phyloP scores from a whole-genome alignment of 2,329 filamentous ascomycete genomes.

The Sporothrix brasiliensis region DNA sequence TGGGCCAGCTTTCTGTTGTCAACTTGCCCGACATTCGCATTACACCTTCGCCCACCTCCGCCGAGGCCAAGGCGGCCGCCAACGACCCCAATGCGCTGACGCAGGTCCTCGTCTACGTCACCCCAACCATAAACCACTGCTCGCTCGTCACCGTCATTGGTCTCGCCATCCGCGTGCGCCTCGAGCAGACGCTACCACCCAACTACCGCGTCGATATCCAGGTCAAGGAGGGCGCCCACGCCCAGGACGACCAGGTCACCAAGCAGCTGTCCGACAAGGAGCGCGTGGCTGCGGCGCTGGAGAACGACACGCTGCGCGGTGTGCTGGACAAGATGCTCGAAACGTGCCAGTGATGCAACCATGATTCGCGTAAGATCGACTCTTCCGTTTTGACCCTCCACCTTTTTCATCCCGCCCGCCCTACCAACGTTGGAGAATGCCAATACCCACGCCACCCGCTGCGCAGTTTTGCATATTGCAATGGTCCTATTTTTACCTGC shows the following conservation, averaged over 20 bases:
- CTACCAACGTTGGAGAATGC: neutral
- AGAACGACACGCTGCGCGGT: slow-evolving; percentile 86
- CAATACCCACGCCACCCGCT: neutral
- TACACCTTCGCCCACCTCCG: slow-evolving; percentile 59
- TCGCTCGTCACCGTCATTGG: slow-evolving; percentile 95
- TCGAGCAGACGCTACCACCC: slow-evolving; percentile 88
- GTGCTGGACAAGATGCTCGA: slow-evolving; percentile 93
- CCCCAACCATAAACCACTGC: slow-evolving; percentile 95
- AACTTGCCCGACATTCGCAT: slow-evolving; percentile 94
- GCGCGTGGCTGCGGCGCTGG: slow-evolving; percentile 87
- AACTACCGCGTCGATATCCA: slow-evolving; percentile 90
- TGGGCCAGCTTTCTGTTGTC: slow-evolving; percentile 91
- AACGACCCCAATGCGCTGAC: slow-evolving; percentile 59
- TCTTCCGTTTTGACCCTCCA: neutral
- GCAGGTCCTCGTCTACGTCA: slow-evolving; percentile 83
- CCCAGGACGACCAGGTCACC: slow-evolving; percentile 91
- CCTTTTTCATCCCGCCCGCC: slow-evolving; percentile 9
- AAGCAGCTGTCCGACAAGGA: slow-evolving; percentile 98
- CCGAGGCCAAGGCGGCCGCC: slow-evolving; percentile 47
- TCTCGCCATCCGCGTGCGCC: slow-evolving; percentile 83
- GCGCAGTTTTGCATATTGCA: neutral
- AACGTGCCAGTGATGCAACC: slow-evolving; percentile 58
- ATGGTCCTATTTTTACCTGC: slow-evolving; percentile 15
- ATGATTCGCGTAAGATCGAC: slow-evolving; percentile 22
- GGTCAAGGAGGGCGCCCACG: slow-evolving; percentile 96